Evolutionary conservation across 129 eudicot genomes (phyloP), one percentile per base, ranked within the genome.

Genomic region (Centella asiatica): DNA sequence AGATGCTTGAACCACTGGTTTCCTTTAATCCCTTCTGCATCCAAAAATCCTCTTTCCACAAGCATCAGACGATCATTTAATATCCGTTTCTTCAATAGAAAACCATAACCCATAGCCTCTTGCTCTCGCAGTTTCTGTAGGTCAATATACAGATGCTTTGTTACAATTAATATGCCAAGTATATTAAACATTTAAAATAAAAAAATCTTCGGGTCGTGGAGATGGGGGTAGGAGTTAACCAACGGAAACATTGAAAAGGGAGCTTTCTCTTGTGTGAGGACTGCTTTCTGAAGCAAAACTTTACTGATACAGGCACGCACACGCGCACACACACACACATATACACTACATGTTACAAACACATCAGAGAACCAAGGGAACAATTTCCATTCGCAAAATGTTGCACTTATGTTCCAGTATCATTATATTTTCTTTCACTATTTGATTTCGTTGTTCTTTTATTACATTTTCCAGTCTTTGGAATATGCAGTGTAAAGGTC

Each of bases 41-140:
- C 97, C 78, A 90, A 81, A 69, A 90, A 83, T 68, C 93, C 97
- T 77, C 97, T 83, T 74, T 90, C 97, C 37, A 93, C 82, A 55
- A 79, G 68, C 85, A 90, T 90, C 71, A 86, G 80, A 2, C 93
- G 84, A 67, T 90, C 95, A 73, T 90, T 90, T 54, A 90, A 66
- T 60, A 71, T 72, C 15, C 94, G 84, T 63, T 72, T 74, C 80
- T 76, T 86, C 64, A 90, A 56, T 24, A 57, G 69, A 9, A 61
- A 69, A 27, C 27, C 36, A 61, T 44, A 50, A 22, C 76, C 77
- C 56, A 32, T 18, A 23, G 37, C 36, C 64, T 76, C 84, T 37
- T 83, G 73, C 68, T 36, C 73, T 58, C 75, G 69, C 68, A 86
- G 59, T 74, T 70, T 77, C 97, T 90, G 78, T 69, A 72, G 58